These are phyloP conservation scores for Naganishia cerealis DNA, from an alignment of 1,284 basidiomycete species.

Conservation along the genomic window DNA sequence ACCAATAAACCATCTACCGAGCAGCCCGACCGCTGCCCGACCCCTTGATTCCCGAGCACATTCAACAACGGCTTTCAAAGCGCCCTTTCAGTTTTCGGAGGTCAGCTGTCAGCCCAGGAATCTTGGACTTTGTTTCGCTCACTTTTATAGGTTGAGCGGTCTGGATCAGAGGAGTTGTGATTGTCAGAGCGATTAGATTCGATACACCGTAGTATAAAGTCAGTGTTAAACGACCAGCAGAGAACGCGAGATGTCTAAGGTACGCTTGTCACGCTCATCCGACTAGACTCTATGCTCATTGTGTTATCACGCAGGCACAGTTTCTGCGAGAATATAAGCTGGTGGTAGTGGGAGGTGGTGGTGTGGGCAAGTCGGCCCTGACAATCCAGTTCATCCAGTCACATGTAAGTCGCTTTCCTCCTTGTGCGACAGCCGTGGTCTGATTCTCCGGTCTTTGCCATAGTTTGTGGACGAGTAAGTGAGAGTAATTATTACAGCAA, in stretches of 20 bases:
- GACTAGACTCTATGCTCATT: background rate
- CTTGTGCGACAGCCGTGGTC: background rate
- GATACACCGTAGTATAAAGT: background rate
- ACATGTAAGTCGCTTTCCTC: conserved; percentile 40
- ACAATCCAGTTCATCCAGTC: conserved; percentile 60
- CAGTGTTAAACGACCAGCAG: background rate
- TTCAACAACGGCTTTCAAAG: background rate
- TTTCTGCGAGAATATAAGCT: conserved; percentile 49
- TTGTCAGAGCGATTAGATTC: background rate
- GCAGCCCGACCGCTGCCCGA: background rate
- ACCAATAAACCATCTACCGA: background rate
- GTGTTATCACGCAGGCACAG: conserved; percentile 27
- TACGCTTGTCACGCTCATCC: background rate
- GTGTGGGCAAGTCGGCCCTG: conserved; percentile 58
- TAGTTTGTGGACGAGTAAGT: conserved; percentile 59
- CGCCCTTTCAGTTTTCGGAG: background rate
- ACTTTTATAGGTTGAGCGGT: background rate
- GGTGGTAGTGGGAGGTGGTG: conserved; percentile 60
- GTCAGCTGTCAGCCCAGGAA: background rate
- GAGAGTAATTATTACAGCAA: background rate
- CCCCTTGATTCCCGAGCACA: background rate
- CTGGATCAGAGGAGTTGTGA: background rate
- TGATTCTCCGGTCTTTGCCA: conserved; percentile 28
- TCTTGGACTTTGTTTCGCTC: background rate
- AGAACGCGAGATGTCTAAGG: background rate